Base-by-base conservation (phyloP, 371 early-diverging fungal species). In the Nosema muscidifuracis region DNA sequence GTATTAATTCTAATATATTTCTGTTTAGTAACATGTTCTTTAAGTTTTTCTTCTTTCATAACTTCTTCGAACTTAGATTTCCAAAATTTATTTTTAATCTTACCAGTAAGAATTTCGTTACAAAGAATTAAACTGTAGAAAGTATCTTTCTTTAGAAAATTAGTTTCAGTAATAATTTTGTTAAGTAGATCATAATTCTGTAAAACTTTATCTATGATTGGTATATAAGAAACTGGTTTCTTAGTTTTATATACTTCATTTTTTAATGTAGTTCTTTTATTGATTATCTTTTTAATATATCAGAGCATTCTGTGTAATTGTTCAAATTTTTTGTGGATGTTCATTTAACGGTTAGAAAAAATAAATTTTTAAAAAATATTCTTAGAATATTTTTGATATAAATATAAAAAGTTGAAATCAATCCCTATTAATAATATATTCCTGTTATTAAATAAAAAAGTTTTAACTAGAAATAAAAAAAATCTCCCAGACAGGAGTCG, bases 401-500 rank as follows among this genome's bases (percentile, higher is more conserved):
- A n/a, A n/a, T n/a, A n/a, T n/a, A n/a, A n/a, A n/a, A n/a, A n/a
- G n/a, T n/a, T n/a, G n/a, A n/a, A 40, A 40, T 40, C 7, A 40
- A 40, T 40, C 7, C 7, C 7, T 40, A 15, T 40, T 40, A 9
- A 40, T 15, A 40, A 40, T 40, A 40, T 40, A 40, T 40, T 40
- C 15, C 15, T 40, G 15, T 40, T 9, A 9, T 40, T 9, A 40
- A 40, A 40, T 9, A 40, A 40, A n/a, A n/a, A n/a, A n/a, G n/a
- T n/a, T n/a, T n/a, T n/a, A 7, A 9, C 15, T 40, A 40, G 15
- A 15, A 40, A 7, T 47, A 12, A 47, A 78, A 78, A 81, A 77
- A 79, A 77, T 81, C 81, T 81, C 81, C 79, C 77, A 77, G 73
- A 79, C 77, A 74, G 81, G 81, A 81, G 77, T 81, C 81, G 81